These are phyloP conservation scores for Benincasa hispida DNA, from an alignment of 306 rosid species.

Conservation along the genomic window DNA sequence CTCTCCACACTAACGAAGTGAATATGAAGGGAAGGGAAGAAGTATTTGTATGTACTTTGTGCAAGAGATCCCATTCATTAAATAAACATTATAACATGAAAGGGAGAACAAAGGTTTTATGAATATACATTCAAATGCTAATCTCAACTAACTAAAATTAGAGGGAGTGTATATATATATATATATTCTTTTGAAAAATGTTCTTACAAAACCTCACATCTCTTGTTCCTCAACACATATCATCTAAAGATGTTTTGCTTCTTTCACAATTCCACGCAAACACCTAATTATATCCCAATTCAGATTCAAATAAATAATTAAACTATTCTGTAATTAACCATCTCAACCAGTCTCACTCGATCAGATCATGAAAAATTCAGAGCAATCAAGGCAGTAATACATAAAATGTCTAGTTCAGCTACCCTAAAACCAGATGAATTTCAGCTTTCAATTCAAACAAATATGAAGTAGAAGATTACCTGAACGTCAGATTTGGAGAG, in stretches of 20 bases:
- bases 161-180: neutral
- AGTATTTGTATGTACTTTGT: too few species aligned
- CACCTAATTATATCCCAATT: neutral
- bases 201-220: neutral
- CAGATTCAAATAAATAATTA: too few species aligned
- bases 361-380: neutral
- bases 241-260: neutral
- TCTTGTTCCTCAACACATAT: neutral
- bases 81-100: too few species aligned
- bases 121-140: too few species aligned
- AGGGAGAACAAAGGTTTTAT: too few species aligned
- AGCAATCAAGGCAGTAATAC: neutral
- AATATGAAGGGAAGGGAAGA: too few species aligned
- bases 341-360: neutral
- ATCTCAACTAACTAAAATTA: too few species aligned
- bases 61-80: too few species aligned
- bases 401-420: neutral
- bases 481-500: constrained; percentile 4
- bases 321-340: neutral
- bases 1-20: too few species aligned
- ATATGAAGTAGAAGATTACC: neutral
- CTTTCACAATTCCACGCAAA: neutral
- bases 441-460: neutral
- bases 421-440: neutral
- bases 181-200: neutral